Evolutionary conservation across 768 basidiomycete genomes (phyloP), one percentile per base, ranked within the genome.

Genomic region (Gautieria morchelliformis): DNA sequence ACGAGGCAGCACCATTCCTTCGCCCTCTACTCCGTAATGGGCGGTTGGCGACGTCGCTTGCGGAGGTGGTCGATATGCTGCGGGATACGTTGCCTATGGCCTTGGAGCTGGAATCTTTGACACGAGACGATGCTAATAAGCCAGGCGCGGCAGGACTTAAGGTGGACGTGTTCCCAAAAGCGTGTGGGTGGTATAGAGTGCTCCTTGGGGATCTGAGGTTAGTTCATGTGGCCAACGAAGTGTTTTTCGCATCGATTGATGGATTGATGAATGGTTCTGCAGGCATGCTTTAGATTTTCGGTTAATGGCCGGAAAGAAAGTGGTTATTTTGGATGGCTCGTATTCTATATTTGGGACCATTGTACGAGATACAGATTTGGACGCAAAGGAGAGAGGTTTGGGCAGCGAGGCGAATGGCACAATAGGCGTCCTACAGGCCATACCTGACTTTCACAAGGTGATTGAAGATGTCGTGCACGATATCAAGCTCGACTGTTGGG

Each of bases 241-340:
- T 37, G 14, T 27, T 14, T 35, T 19, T 42, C 30, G 4, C 11
- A 32, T 10, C 40, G 47, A 19, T 58, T 17, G 46, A 41, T 59
- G 33, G 12, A 51, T 51, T 46, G 37, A 17, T 47, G 51, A 40
- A 19, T 65, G 20, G 56, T 46, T 22, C 39, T 48, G 12, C 44
- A 88, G 87, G 63, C 82, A 90, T 65, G 89, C 87, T 0, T 74
- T 93, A 53, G 89, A 93, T 66, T 82, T 90, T 68, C 81, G 89
- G 63, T 74, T 90, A 64, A 80, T 90, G 80, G 77, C 74, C 11
- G 75, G 74, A 37, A 76, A 80, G 61, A 81, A 81, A 12, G 77
- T 91, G 12, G 81, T 77, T 19, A 81, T 93, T 50, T 68, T 90
- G n/a, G 89, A 92, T 65, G 87, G 77, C 4, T 85, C 87, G 0